phyloP scores from a whole-genome alignment of 139 green algal species.

The Penium margaritaceum region DNA sequence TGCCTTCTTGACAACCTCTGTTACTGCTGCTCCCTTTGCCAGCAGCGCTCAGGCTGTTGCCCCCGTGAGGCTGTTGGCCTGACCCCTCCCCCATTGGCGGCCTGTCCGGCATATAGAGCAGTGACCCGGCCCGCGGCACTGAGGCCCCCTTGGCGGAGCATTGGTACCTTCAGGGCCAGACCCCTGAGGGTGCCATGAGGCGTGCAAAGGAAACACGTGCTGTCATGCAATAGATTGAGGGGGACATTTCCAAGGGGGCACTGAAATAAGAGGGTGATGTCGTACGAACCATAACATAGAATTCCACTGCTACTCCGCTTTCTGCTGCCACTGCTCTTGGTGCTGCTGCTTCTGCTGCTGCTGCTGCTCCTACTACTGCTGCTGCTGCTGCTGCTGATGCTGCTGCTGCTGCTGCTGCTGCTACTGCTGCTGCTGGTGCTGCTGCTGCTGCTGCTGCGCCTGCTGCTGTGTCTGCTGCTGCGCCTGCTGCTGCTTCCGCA shows the following conservation, averaged over 20 bases:
- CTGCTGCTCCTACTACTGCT: too few relatives aligned
- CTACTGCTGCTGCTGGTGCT: too few relatives aligned
- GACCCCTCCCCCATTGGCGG: slow-evolving; percentile 11
- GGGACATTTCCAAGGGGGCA: slow-evolving; percentile 35
- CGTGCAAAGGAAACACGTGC: slow-evolving; percentile 36
- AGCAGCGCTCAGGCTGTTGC: neutral
- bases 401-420: too few relatives aligned
- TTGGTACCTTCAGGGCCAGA: slow-evolving; percentile 29
- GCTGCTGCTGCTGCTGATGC: too few relatives aligned
- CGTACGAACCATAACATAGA: slow-evolving; percentile 11
- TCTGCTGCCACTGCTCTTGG: too few relatives aligned
- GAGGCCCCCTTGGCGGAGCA: slow-evolving; percentile 41
- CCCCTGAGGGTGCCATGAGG: neutral
- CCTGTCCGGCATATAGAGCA: slow-evolving; percentile 20
- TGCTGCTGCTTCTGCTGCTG: too few relatives aligned
- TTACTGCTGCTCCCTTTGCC: neutral
- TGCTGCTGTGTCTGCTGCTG: too few relatives aligned
- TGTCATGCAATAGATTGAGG: too few relatives aligned
- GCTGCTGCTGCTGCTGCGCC: too few relatives aligned
- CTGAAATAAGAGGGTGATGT: slow-evolving; percentile 41
- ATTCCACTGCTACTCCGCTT: too few relatives aligned
- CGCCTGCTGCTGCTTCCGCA: too few relatives aligned
- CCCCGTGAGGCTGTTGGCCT: neutral
- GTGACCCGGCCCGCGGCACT: slow-evolving; percentile 32
- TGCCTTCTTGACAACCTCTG: slow-evolving; percentile 1